Evolutionary conservation across 495 filamentous ascomycete species (phyloP).

Genomic region (Tuber magnatum): DNA sequence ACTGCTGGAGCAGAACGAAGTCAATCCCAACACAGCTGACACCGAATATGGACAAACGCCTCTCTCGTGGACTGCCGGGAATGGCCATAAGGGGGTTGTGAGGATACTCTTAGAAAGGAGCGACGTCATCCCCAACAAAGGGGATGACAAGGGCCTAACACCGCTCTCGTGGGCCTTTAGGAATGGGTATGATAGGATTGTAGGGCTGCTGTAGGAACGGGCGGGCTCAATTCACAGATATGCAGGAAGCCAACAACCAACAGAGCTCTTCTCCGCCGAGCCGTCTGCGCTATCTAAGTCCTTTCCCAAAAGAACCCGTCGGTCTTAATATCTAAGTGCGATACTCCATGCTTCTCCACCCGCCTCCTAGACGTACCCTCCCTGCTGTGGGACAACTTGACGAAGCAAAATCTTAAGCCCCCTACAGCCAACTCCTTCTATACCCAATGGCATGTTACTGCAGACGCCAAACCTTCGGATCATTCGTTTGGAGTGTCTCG

Average conservation of each 20-base stretch:
- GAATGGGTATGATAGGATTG: background rate
- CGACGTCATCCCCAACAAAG: background rate
- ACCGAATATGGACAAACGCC: background rate
- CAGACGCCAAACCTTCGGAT: background rate
- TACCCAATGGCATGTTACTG: too few species aligned
- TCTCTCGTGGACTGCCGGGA: background rate
- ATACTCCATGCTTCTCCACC: background rate
- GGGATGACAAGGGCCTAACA: background rate
- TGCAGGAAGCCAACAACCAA: fast-evolving
- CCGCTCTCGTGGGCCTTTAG: background rate
- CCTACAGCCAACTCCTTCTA: background rate
- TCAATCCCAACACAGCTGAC: background rate
- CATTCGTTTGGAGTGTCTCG: background rate
- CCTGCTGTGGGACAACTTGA: too few species aligned
- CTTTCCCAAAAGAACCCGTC: too few species aligned
- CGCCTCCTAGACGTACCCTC: too few species aligned
- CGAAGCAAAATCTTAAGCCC: background rate
- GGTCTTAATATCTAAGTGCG: background rate
- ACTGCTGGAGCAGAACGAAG: background rate
- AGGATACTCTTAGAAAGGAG: background rate
- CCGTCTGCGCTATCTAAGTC: background rate
- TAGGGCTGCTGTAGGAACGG: background rate
- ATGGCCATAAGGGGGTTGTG: background rate
- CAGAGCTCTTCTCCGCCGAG: background rate
- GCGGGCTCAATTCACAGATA: too few species aligned